Evolutionary conservation across 352 stramenopile species (phyloP), one percentile per base, ranked within the genome.

Genomic region (Phytophthora vignae): DNA sequence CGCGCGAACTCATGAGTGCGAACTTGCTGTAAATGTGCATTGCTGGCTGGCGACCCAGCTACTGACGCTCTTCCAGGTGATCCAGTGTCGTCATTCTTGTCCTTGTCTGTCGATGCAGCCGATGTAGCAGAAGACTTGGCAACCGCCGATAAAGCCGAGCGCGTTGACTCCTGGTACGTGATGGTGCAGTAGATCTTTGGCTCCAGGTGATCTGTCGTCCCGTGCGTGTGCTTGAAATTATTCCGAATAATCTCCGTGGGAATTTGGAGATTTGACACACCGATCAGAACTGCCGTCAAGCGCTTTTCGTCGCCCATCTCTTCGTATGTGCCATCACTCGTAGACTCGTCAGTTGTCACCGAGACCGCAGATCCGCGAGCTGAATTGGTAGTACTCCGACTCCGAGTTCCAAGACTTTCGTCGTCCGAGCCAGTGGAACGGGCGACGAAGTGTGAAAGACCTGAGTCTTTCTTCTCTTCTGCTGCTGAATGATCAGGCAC

Each of bases 131-230:
- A 83, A 56, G 55, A 48, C 60, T 91, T 93, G 0, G 85, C 82
- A 25, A 93, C 75, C 2, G 84, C 90, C 29, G 89, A 91, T 21
- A 87, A 69, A 6, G 89, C 88, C 8, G 85, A 94, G 7, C 89
- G 85, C 1, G 89, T 96, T 38, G 89, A 91, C 38, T 93, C 75
- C 58, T 87, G 77, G 60, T 90, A 95, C 33, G 82, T 91, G 27
- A 96, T 85, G 2, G 89, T 94, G 65, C 87, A 96, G 63, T 96
- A 96, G 7, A 94, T 75, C 55, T 93, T 95, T 4, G 76, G 88
- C 19, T 91, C 83, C 1, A 76, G 36, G 53, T 71, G 54, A 15
- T 78, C 68, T 0, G 42, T 78, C 42, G 71, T 74, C 10, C 64
- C 59, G 42, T 77, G 73, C n/a, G 63, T 69, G 52, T 71, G 66